phyloP scores from a whole-genome alignment of 139 green algal species.

The Chlorella ohadii region DNA sequence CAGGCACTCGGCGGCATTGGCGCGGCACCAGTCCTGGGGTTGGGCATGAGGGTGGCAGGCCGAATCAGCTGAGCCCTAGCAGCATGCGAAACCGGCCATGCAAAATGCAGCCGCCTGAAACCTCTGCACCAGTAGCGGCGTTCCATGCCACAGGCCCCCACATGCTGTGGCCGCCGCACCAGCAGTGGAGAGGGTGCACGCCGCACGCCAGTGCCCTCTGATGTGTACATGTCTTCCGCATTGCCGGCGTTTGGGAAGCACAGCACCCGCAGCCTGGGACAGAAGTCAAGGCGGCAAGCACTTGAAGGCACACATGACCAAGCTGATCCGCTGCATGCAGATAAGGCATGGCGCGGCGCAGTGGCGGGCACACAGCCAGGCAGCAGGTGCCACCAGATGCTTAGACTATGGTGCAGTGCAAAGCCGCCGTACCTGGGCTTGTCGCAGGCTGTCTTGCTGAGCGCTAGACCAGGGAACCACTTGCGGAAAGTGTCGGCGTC shows the following conservation, averaged over 20 bases:
- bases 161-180: slow-evolving; percentile 25
- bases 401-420: too few relatives aligned
- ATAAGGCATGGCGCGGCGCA: background rate
- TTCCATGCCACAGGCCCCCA: too few relatives aligned
- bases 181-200: slow-evolving; percentile 69
- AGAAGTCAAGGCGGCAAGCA: background rate
- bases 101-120: too few relatives aligned
- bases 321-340: background rate
- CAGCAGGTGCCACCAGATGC: too few relatives aligned
- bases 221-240: slow-evolving; percentile 91
- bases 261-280: slow-evolving; percentile 63
- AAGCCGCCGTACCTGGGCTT: slow-evolving; percentile 26
- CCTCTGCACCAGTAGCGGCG: too few relatives aligned
- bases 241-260: slow-evolving; percentile 83
- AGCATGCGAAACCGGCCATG: too few relatives aligned
- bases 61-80: too few relatives aligned
- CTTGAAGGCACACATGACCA: too few relatives aligned
- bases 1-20: slow-evolving; percentile 62
- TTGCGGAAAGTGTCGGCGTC: slow-evolving; percentile 36
- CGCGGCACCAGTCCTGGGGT: slow-evolving; percentile 76
- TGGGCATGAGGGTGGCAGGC: too few relatives aligned
- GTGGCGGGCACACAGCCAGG: too few relatives aligned
- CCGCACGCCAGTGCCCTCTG: slow-evolving; percentile 77
- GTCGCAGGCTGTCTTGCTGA: slow-evolving; percentile 45
- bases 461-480: slow-evolving; percentile 67